Percentiles rank a stretch among this genome's conserved stretches.
Evolutionary conservation across 352 stramenopile species (phyloP).

Genomic region (Blastocystis hominis): DNA sequence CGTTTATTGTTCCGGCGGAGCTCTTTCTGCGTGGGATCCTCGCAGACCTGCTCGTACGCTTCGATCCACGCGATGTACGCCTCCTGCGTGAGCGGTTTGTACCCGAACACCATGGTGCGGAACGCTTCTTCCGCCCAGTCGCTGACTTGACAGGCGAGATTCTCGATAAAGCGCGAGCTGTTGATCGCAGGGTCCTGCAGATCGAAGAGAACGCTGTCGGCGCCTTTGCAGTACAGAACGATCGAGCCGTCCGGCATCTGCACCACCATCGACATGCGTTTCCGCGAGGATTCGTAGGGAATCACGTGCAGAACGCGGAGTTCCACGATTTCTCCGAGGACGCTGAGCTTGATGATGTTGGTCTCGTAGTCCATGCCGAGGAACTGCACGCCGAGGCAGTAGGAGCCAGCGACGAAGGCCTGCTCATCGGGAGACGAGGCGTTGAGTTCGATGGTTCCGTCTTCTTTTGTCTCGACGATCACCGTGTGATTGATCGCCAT

Average conservation of each 20-base stretch:
- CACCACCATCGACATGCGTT: slow-evolving; percentile 82
- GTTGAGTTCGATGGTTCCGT: slow-evolving; percentile 73
- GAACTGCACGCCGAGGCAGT: slow-evolving; percentile 74
- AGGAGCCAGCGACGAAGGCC: slow-evolving; percentile 77
- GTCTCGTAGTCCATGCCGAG: slow-evolving; percentile 64
- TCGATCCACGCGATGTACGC: slow-evolving; percentile 70
- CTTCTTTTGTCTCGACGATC: slow-evolving; percentile 82
- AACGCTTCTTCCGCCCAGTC: slow-evolving; percentile 74
- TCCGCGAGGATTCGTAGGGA: slow-evolving; percentile 80
- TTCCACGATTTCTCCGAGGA: neutral
- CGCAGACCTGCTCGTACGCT: slow-evolving; percentile 65
- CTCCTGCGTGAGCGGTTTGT: slow-evolving; percentile 63
- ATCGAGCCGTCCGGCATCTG: slow-evolving; percentile 61
- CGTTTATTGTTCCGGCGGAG: neutral
- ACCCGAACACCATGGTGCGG: slow-evolving; percentile 73
- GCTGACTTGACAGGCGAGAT: slow-evolving; percentile 69
- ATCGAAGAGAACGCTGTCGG: slow-evolving; percentile 75
- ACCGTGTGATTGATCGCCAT: slow-evolving; percentile 86
- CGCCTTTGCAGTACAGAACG: slow-evolving; percentile 64
- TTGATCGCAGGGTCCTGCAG: slow-evolving; percentile 63
- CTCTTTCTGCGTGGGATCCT: slow-evolving; percentile 12
- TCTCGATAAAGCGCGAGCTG: slow-evolving; percentile 63
- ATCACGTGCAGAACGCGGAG: slow-evolving; percentile 74
- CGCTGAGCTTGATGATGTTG: slow-evolving; percentile 58
- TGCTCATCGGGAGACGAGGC: slow-evolving; percentile 81